Base-by-base conservation (phyloP, 306 rosid species). In the Astragalus membranaceus region DNA sequence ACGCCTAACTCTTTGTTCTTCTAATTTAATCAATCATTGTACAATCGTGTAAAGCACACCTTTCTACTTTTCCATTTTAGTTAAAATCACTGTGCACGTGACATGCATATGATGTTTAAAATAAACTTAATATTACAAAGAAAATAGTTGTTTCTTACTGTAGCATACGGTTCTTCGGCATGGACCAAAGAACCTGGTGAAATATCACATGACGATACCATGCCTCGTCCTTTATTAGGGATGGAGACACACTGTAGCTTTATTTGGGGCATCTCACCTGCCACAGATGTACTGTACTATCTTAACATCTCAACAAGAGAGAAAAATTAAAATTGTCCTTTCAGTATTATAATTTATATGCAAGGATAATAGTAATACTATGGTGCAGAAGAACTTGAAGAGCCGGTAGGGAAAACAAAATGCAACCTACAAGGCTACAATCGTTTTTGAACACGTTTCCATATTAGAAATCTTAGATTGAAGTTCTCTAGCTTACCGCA, bases 111-210 rank as follows among this genome's bases (percentile, higher is more conserved):
- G 32, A 61, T 1, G 47, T 37, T 59, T 61, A 61, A 39, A 61
- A 16, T 10, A 20, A 46, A 56, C 32, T 46, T 49, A 39, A 80
- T 39, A 67, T 55, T 14, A 74, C 16, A 60, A 16, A 69, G 35
- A 69, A 11, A 57, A 50, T 12, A 48, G 13, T 9, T 33, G 62
- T 64, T 72, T 58, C 86, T 69, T 82, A 92, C 96, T 89, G 73
- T 61, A 20, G 92, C 95, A 77, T 83, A 88, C 59, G 96, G 96
- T 70, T 86, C 89, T 88, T 92, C 98, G 3, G 62, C 57, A 77
- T 92, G 92, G 58, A 89, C 83, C 83, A 88, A 83, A 77, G 92
- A 88, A 39, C 87, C 84, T 57, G 83, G 83, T 59, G 75, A 81
- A 82, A 89, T 79, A 77, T 81, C 86, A 77, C 80, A 55, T 4